These are phyloP conservation scores for Plenodomus lindquistii DNA, from an alignment of 2,329 filamentous ascomycete species.

Conservation along the genomic window DNA sequence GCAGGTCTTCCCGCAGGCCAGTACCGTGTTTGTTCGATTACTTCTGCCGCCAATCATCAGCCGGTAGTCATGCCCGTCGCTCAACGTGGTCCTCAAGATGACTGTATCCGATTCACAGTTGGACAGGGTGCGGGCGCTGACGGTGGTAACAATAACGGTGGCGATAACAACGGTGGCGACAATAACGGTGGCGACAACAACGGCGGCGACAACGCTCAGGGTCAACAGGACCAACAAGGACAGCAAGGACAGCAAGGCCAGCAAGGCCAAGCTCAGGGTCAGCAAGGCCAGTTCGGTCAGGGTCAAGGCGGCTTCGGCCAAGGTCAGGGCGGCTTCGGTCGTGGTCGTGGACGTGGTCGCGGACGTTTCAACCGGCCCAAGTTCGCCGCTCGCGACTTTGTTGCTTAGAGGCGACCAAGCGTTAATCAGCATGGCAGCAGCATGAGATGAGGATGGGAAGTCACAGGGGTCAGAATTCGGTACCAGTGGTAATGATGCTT, in stretches of 20 bases:
- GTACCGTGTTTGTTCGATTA: conserved; percentile 59
- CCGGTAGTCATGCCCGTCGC: conserved; percentile 62
- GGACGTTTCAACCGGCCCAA: conserved; percentile 31
- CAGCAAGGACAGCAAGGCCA: conserved; percentile 8
- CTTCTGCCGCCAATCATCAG: conserved; percentile 57
- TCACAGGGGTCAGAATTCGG: conserved; percentile 4
- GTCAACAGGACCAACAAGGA: conserved; percentile 7
- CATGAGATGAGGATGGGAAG: conserved; percentile 1
- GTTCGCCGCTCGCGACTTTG: conserved; percentile 38
- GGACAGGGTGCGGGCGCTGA: conserved; percentile 7
- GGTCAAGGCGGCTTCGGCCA: conserved; percentile 19
- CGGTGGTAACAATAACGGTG: conserved; percentile 13
- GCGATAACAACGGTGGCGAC: conserved; percentile 8
- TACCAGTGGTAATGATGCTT: conserved; percentile 35
- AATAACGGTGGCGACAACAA: conserved; percentile 4
- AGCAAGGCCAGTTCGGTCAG: conserved; percentile 19
- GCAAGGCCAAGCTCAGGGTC: conserved; percentile 11
- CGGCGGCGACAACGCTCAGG: not conserved
- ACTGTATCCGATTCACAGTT: conserved; percentile 57
- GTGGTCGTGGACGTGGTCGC: conserved; percentile 20
- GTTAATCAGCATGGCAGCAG: conserved; percentile 2
- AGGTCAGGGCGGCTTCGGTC: conserved; percentile 8
- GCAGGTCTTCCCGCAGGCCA: conserved; percentile 54
- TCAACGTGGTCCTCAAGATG: conserved; percentile 59
- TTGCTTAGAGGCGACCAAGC: conserved; percentile 25